Conservation (phyloP, 2,329 filamentous ascomycete species). For the Xylaria arbuscula region DNA sequence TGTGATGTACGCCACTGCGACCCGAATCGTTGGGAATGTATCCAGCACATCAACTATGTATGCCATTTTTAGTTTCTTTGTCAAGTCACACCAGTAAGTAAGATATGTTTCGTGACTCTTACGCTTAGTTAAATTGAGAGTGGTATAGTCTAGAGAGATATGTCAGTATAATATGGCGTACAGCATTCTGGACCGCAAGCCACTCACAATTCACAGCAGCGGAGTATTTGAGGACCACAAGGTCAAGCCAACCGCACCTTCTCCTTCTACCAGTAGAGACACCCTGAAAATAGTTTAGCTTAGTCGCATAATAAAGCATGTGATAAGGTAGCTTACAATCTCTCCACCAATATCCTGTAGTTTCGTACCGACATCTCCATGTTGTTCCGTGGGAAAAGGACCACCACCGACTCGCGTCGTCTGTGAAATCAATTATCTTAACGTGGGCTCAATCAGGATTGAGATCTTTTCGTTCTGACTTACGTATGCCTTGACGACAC, state of each 20-base stretch:
- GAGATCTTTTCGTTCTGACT: neutral
- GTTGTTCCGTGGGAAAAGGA: constrained; percentile 67
- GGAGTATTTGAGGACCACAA: constrained; percentile 41
- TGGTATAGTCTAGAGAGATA: constrained; percentile 35
- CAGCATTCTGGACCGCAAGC: neutral
- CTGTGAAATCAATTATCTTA: constrained; percentile 51
- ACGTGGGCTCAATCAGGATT: neutral
- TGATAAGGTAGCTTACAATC: constrained; percentile 24
- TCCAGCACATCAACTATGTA: constrained; percentile 65
- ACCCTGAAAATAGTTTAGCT: constrained; percentile 33
- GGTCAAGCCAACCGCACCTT: constrained; percentile 37
- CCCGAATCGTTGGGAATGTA: constrained; percentile 70
- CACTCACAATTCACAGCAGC: constrained; percentile 37
- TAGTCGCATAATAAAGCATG: neutral
- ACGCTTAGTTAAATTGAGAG: constrained; percentile 50
- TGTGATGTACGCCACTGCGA: constrained; percentile 65
- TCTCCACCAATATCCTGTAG: constrained; percentile 53
- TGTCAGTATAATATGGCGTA: constrained; percentile 7
- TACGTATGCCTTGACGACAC: constrained; percentile 66
- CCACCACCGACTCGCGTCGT: constrained; percentile 66
- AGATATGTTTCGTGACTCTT: neutral
- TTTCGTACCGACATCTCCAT: constrained; percentile 50
- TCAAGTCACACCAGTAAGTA: neutral
- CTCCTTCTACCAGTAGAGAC: constrained; percentile 60
- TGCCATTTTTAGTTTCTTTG: neutral